These are phyloP conservation scores for Stipa capillata DNA, from an alignment of 176 grass and related monocot genomes.

Conservation along the genomic window DNA sequence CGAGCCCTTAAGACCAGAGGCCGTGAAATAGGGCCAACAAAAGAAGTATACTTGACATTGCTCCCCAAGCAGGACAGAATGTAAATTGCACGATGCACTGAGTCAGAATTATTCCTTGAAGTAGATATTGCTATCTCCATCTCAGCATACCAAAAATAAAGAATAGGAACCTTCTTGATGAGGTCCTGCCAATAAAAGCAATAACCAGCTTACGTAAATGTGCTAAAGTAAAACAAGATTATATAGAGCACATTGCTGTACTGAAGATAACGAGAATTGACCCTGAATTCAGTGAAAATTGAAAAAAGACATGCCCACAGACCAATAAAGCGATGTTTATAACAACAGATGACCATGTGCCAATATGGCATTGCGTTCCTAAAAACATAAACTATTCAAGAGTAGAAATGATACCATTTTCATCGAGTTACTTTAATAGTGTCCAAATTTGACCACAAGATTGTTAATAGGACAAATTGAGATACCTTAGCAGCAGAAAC, in stretches of 20 bases:
- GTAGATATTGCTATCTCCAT: constrained; percentile 46
- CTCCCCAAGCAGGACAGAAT: constrained; percentile 80
- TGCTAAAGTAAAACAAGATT: background rate
- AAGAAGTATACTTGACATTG: constrained; percentile 67
- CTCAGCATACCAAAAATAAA: constrained; percentile 90
- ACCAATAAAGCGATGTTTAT: background rate
- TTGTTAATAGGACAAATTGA: background rate
- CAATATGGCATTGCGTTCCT: background rate
- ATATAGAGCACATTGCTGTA: background rate
- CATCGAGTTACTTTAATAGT: background rate
- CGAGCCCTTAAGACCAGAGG: constrained; percentile 72
- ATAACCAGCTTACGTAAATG: background rate
- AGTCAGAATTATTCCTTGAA: constrained; percentile 47
- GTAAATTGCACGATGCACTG: constrained; percentile 56
- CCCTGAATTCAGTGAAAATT: background rate
- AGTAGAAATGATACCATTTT: background rate
- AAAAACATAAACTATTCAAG: background rate
- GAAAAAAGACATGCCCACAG: background rate
- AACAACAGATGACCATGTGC: background rate
- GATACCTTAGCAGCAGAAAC: background rate
- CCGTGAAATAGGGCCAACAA: constrained; percentile 41
- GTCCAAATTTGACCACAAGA: background rate
- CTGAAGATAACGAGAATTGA: background rate
- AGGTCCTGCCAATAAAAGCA: constrained; percentile 52
- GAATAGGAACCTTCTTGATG: constrained; percentile 54